Evolutionary conservation across 2,329 filamentous ascomycete species (phyloP).

Genomic region (Hypoxylon sp.): DNA sequence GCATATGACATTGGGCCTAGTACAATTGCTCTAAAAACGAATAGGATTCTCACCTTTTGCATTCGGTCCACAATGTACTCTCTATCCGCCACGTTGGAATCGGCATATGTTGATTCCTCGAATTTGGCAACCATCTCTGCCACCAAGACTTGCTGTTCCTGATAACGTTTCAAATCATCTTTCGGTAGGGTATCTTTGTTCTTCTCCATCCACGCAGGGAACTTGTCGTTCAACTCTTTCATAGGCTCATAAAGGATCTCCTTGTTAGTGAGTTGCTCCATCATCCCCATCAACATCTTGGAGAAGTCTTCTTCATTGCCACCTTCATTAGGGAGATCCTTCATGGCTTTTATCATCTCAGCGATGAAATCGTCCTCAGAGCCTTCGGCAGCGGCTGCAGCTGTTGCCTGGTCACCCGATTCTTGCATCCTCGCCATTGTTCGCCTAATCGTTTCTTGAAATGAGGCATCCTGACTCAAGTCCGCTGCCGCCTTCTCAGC

Average conservation of each 20-base stretch:
- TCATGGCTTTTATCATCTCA: slow-evolving; percentile 93
- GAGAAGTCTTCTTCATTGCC: slow-evolving; percentile 87
- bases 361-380: slow-evolving; percentile 85
- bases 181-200: slow-evolving; percentile 76
- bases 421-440: slow-evolving; percentile 98
- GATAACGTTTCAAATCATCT: slow-evolving; percentile 84
- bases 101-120: slow-evolving; percentile 84
- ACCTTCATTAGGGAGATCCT: slow-evolving; percentile 70
- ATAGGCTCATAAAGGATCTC: slow-evolving; percentile 98
- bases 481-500: slow-evolving; percentile 52
- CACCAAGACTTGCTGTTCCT: slow-evolving; percentile 84
- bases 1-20: slow-evolving; percentile 2
- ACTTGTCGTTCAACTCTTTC: slow-evolving; percentile 96
- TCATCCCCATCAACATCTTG: slow-evolving; percentile 97
- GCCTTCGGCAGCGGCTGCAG: slow-evolving; percentile 77
- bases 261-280: slow-evolving; percentile 98
- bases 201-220: slow-evolving; percentile 87
- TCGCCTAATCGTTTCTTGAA: slow-evolving; percentile 91
- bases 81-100: slow-evolving; percentile 84
- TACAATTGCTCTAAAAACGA: neutral
- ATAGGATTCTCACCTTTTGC: slow-evolving; percentile 81
- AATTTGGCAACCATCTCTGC: slow-evolving; percentile 91
- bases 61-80: slow-evolving; percentile 97
- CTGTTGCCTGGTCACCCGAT: slow-evolving; percentile 87
- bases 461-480: slow-evolving; percentile 73